phyloP scores from a whole-genome alignment of 495 filamentous ascomycete genomes.

The Penicillium egyptiacum region DNA sequence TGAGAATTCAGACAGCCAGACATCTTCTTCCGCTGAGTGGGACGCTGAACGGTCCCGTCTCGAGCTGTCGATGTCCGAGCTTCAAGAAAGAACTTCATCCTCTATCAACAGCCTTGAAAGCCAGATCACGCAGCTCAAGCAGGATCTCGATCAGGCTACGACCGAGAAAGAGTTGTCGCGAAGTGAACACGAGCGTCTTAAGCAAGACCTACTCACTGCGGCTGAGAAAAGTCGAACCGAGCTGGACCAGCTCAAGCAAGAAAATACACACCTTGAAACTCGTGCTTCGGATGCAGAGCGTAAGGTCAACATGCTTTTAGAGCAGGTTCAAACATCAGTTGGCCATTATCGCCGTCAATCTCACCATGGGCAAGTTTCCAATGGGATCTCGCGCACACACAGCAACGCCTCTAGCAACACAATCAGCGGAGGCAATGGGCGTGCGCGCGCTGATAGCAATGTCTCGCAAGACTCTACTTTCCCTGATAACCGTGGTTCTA shows the following conservation, averaged over 20 bases:
- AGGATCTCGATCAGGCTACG: conserved; percentile 61
- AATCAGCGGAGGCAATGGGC: conserved; percentile 23
- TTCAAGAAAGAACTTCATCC: conserved; percentile 65
- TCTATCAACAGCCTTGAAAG: conserved; percentile 67
- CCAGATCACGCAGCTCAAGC: conserved; percentile 65
- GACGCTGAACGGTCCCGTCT: conserved; percentile 71
- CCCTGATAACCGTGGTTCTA: conserved; percentile 67
- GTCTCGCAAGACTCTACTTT: conserved; percentile 62
- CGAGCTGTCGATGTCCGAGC: conserved; percentile 60
- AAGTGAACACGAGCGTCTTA: conserved; percentile 55
- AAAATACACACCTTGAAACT: conserved; percentile 75
- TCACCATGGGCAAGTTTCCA: conserved; percentile 46
- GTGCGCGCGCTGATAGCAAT: conserved; percentile 44
- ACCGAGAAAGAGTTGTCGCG: conserved; percentile 66
- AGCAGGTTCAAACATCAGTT: conserved; percentile 90
- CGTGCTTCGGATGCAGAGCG: conserved; percentile 88
- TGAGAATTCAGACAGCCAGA: conserved; percentile 33
- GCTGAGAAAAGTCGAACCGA: conserved; percentile 62
- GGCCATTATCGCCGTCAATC: conserved; percentile 90
- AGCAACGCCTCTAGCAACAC: conserved; percentile 50
- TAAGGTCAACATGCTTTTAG: conserved; percentile 86
- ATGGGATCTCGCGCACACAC: conserved; percentile 45
- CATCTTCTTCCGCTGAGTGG: conserved; percentile 59
- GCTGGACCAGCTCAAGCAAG: conserved; percentile 75
- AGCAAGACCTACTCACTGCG: conserved; percentile 56